Percentiles rank a stretch among this genome's conserved stretches.
Evolutionary conservation across 352 stramenopile genomes (phyloP).

Genomic region (Globisporangium parvum): DNA sequence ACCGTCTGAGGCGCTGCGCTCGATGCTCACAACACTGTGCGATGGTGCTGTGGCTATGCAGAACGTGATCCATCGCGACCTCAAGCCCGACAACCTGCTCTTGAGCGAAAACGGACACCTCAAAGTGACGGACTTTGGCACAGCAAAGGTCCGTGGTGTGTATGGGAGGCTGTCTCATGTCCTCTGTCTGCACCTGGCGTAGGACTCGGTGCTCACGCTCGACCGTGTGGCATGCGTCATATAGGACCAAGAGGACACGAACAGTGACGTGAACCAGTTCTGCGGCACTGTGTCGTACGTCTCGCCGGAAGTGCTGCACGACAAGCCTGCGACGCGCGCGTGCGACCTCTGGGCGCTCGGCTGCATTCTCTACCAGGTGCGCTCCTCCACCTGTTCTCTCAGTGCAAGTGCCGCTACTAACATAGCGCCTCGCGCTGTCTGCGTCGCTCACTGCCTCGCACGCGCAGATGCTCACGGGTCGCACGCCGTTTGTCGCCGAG

Average conservation of each 20-base stretch:
- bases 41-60: conserved; percentile 24
- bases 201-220: too few species aligned
- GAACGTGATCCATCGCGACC: conserved; percentile 94
- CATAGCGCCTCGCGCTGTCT: neutral
- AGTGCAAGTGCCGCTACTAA: too few species aligned
- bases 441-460: too few species aligned
- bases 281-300: conserved; percentile 90
- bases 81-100: conserved; percentile 91
- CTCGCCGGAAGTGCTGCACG: conserved; percentile 88
- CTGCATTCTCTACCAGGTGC: conserved; percentile 84
- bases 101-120: conserved; percentile 77
- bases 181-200: too few species aligned
- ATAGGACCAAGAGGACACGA: conserved; percentile 76
- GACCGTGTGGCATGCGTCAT: too few species aligned
- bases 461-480: conserved; percentile 84
- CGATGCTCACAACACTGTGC: too few species aligned
- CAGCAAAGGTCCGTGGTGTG: conserved; percentile 50
- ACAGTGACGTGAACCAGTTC: conserved; percentile 60
- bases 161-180: neutral
- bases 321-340: conserved; percentile 62
- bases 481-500: conserved; percentile 83
- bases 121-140: conserved; percentile 90
- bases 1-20: too few species aligned
- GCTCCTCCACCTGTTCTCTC: neutral
- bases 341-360: conserved; percentile 90